Evolutionary conservation across 2,329 filamentous ascomycete genomes (phyloP), one percentile per base, ranked within the genome.

Genomic region (Aspergillus terreus): DNA sequence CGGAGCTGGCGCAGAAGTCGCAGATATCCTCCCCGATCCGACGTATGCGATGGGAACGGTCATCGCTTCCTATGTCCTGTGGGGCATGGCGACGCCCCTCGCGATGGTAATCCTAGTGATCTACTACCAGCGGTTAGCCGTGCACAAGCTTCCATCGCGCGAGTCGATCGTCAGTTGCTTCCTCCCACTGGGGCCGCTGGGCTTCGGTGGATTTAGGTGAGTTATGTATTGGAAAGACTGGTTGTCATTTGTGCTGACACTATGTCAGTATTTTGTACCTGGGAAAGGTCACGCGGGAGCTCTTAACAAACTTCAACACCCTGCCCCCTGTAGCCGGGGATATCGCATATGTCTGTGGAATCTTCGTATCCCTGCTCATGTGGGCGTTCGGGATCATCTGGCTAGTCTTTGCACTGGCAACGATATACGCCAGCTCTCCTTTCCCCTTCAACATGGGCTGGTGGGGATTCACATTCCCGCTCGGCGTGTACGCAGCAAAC

Each of bases 101-200:
- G 81, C 84, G 1, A 78, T 84, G 66, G 76, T 79, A 40, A 78
- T 87, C 17, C 71, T 88, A 23, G 82, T 82, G 10, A 78, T 89
- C 35, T 90, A 89, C 68, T 87, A 87, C 62, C 82, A 86, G 53
- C 82, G 86, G 10, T 74, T 90, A 9, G 83, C 82, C 4, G 66
- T 88, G 2, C 81, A 88, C 67, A 82, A 83, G 36, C 75, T 88
- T 12, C 85, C 85, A 0, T 80, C 84, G 1, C 76, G 80, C 45
- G 86, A 87, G 62, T 81, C 84, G 50, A 84, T 88, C 41, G 84
- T 88, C 9, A 85, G 81, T 2, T 80, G 83, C 6, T 86, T 88
- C 58, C 70, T 89, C 0, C 85, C 86, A 0, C 73, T 88, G 0
- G 84, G 86, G 0, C 84, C 85, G 0, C 69, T 87, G 0, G 85